Evolutionary conservation across 495 filamentous ascomycete species (phyloP).

Genomic region (Lasiosphaeria ovina): DNA sequence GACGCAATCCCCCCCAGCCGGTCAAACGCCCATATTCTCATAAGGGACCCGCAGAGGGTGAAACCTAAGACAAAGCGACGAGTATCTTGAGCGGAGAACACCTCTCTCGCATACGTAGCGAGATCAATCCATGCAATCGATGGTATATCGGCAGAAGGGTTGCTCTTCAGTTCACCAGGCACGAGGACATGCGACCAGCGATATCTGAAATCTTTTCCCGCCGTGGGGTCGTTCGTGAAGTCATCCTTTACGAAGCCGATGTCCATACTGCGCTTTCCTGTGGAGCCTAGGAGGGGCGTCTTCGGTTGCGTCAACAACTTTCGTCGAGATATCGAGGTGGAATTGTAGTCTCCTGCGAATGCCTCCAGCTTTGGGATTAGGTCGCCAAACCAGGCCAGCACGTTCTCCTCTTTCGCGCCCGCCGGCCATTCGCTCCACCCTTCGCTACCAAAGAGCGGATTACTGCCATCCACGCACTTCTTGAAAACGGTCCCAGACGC

Average conservation of each 20-base stretch:
- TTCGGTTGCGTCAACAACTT: slow-evolving; percentile 35
- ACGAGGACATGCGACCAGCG: slow-evolving; percentile 49
- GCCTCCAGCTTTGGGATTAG: slow-evolving; percentile 32
- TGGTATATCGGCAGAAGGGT: slow-evolving; percentile 35
- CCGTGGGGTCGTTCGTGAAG: slow-evolving; percentile 17
- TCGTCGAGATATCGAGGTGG: slow-evolving; percentile 25
- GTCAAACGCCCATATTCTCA: slow-evolving; percentile 47
- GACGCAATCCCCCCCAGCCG: slow-evolving; percentile 47
- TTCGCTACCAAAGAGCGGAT: slow-evolving; percentile 26
- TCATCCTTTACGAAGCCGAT: slow-evolving; percentile 39
- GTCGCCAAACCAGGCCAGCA: slow-evolving; percentile 36
- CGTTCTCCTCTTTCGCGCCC: slow-evolving; percentile 30
- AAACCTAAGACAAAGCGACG: slow-evolving; percentile 50
- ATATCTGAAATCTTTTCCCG: slow-evolving; percentile 28
- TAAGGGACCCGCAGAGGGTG: slow-evolving; percentile 37
- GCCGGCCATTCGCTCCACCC: slow-evolving; percentile 34
- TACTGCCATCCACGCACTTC: slow-evolving; percentile 34
- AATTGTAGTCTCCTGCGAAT: slow-evolving; percentile 24
- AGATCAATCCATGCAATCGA: no score
- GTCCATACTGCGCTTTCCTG: slow-evolving; percentile 41
- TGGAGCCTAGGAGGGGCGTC: slow-evolving; percentile 37
- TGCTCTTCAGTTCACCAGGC: slow-evolving; percentile 49
- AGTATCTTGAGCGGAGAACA: slow-evolving; percentile 45
- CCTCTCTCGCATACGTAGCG: slow-evolving; percentile 45
- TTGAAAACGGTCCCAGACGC: slow-evolving; percentile 37